Evolutionary conservation across 2,329 filamentous ascomycete species (phyloP).

Genomic region (Mollisiaceae sp.): DNA sequence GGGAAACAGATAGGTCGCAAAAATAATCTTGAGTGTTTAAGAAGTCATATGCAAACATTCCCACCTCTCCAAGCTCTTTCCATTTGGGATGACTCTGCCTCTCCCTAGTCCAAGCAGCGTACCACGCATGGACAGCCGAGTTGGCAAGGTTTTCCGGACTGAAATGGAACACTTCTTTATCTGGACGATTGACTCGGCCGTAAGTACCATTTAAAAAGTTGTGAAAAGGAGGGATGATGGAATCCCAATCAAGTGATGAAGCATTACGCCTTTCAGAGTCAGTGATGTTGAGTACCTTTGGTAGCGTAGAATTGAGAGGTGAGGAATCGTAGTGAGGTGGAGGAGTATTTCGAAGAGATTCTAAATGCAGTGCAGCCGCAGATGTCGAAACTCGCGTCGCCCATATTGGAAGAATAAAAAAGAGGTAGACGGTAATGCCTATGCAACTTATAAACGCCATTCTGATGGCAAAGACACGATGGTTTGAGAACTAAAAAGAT

Average conservation of each 20-base stretch:
- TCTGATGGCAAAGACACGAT: too few species aligned
- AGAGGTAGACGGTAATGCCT: too few species aligned
- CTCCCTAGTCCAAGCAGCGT: constrained; percentile 19
- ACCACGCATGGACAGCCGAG: constrained; percentile 20
- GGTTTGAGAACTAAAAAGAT: too few species aligned
- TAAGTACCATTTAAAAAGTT: neutral
- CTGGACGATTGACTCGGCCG: neutral
- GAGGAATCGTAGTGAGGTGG: neutral
- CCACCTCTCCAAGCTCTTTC: constrained; percentile 18
- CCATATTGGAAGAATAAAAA: too few species aligned
- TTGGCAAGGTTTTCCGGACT: constrained; percentile 17
- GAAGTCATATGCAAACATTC: constrained; percentile 19
- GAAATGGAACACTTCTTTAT: constrained; percentile 21
- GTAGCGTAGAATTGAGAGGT: too few species aligned
- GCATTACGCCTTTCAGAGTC: neutral
- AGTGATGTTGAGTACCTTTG: too few species aligned
- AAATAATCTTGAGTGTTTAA: constrained; percentile 17
- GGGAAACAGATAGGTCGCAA: constrained; percentile 18
- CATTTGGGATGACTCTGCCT: constrained; percentile 11
- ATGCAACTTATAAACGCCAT: too few species aligned
- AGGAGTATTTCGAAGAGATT: neutral
- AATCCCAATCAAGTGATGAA: neutral
- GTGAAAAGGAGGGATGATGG: neutral
- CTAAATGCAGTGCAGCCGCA: too few species aligned
- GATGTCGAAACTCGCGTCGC: too few species aligned